Evolutionary conservation across 805 yeast species (phyloP), one percentile per base, ranked within the genome.

Genomic region (Candida sanyiensis): DNA sequence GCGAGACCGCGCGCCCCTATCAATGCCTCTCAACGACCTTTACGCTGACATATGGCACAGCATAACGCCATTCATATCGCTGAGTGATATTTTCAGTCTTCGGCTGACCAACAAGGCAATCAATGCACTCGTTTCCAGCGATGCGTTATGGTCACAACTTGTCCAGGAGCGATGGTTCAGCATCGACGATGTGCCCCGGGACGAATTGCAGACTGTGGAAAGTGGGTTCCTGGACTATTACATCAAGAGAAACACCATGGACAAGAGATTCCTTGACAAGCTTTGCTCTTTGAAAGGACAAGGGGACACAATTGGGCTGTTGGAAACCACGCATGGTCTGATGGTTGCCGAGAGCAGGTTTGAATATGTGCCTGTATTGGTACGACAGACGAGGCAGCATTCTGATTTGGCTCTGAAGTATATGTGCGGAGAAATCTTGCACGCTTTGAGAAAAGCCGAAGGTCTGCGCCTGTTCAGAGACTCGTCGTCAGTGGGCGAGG

Each of bases 31-130:
- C 29, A 36, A 34, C 13, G 49, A 43, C 28, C 44, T 45, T 26
- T 49, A 50, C 30, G 35, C 42, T 22, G 52, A 51, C 28, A 42
- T 51, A 6, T 51, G 55, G 55, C 19, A 22, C 15, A 17, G 20
- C 11, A 34, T 48, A 3, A 33, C 43, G 6, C 24, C 17, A 1
- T n/a, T 25, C 2, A 28, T 49, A 12, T 20, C 25, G 3, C 27
- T 38, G 2, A 10, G 18, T 4, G 56, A 52, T 30, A 24, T 50
- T 5, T 44, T 49, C 10, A 10, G 27, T 3, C 35, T 52, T 4
- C 38, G 50, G 10, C 18, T 20, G 5, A 40, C 39, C 7, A 38
- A 35, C 35, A 38, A 32, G 3, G 20, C 29, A 3, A 17, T 46
- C 12, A 15, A 31, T 13, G 32, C 18, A 5, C n/a, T 13, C 4